These are phyloP conservation scores for Mycena indigotica DNA, from an alignment of 768 basidiomycete genomes.

Conservation along the genomic window DNA sequence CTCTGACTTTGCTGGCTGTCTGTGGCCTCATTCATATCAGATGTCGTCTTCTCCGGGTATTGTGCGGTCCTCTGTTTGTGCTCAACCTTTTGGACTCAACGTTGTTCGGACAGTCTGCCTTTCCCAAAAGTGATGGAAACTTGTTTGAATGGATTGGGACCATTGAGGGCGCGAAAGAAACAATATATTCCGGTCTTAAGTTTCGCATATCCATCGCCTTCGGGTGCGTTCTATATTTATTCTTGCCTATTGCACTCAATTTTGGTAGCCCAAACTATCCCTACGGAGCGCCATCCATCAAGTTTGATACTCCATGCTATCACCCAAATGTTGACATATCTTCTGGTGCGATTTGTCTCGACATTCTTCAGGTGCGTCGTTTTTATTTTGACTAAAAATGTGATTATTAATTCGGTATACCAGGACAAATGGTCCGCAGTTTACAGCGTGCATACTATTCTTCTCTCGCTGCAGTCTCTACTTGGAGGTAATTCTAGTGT, in stretches of 20 bases:
- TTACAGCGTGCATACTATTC: conserved; percentile 88
- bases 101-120: conserved; percentile 67
- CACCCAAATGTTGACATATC: conserved; percentile 88
- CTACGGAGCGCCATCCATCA: conserved; percentile 81
- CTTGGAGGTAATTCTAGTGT: conserved; percentile 66
- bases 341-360: conserved; percentile 79
- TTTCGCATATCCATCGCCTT: conserved; percentile 78
- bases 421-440: conserved; percentile 95
- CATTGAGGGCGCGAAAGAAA: conserved; percentile 78
- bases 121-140: conserved; percentile 84
- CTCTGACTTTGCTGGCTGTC: neutral
- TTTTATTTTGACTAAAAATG: conserved; percentile 8
- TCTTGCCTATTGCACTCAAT: conserved; percentile 4
- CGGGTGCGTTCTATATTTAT: conserved; percentile 59
- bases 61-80: conserved; percentile 42
- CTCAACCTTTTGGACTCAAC: conserved; percentile 1
- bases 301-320: conserved; percentile 87
- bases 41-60: conserved; percentile 91
- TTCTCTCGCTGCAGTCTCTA: conserved; percentile 84
- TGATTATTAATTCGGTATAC: conserved; percentile 3
- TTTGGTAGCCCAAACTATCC: conserved; percentile 65
- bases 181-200: conserved; percentile 75
- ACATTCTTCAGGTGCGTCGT: conserved; percentile 75
- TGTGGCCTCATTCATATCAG: conserved; percentile 37
- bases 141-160: conserved; percentile 90